Conservation (phyloP, 1,284 basidiomycete genomes). For the Cryptococcus wingfieldii region DNA sequence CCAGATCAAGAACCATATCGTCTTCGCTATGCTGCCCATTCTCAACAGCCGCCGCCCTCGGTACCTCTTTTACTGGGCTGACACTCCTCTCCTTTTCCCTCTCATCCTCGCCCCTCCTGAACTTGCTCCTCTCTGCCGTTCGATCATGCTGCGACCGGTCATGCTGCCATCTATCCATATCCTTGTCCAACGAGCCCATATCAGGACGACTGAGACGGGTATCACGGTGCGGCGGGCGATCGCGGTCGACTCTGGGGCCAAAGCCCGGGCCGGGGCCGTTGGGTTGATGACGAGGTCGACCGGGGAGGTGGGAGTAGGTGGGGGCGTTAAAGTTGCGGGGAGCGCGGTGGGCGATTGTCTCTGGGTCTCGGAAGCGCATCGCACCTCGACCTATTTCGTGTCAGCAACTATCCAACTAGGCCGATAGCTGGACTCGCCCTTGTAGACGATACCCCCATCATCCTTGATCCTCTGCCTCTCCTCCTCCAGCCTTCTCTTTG, state of each 20-base stretch:
- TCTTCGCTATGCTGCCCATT: slow-evolving; percentile 31
- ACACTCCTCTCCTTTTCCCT: slow-evolving; percentile 12
- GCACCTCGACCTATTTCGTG: slow-evolving; percentile 39
- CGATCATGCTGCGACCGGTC: slow-evolving; percentile 15
- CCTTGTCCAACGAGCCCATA: slow-evolving; percentile 17
- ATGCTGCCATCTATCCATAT: slow-evolving; percentile 33
- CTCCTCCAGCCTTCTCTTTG: slow-evolving; percentile 33
- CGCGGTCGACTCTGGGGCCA: background rate
- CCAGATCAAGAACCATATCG: slow-evolving; percentile 35
- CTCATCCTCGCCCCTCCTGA: slow-evolving; percentile 6
- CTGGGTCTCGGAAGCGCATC: slow-evolving; percentile 48
- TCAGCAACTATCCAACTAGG: background rate
- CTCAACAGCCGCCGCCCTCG: slow-evolving; percentile 6
- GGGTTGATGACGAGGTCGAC: background rate
- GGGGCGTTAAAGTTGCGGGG: slow-evolving; percentile 5
- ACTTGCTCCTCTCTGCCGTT: slow-evolving; percentile 1
- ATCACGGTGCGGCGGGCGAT: background rate
- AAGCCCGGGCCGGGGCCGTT: background rate
- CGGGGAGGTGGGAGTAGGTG: background rate
- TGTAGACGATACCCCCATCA: slow-evolving; percentile 42
- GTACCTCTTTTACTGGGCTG: slow-evolving; percentile 8
- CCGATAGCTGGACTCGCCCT: slow-evolving; percentile 27
- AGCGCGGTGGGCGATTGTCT: slow-evolving; percentile 13
- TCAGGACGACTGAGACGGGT: background rate
- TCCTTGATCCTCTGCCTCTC: slow-evolving; percentile 30